A percentile compares a stretch with the other conserved stretches of the same genome.
These are phyloP conservation scores for Alternaria consortialis DNA, from an alignment of 2,329 filamentous ascomycete genomes.

Conservation along the genomic window DNA sequence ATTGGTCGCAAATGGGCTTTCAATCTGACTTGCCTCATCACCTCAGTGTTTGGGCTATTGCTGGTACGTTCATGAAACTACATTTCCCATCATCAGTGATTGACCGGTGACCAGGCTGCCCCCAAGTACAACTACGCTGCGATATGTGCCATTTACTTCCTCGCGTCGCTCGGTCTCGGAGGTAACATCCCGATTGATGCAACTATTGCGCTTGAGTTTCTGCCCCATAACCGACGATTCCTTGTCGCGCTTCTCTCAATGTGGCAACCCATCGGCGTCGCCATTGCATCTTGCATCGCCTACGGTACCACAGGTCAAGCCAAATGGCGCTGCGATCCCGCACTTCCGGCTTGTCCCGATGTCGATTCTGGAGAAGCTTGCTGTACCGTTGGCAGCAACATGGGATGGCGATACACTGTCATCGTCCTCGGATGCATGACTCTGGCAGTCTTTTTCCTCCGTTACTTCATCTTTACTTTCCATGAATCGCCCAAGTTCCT, in stretches of 20 bases:
- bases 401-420: conserved; percentile 45
- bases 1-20: conserved; percentile 43
- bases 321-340: conserved; percentile 39
- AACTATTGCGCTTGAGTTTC: conserved; percentile 38
- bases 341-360: conserved; percentile 26
- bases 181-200: conserved; percentile 44
- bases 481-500: conserved; percentile 43
- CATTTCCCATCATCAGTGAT: not conserved
- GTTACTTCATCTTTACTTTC: conserved; percentile 42
- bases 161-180: conserved; percentile 37
- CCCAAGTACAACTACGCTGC: conserved; percentile 43
- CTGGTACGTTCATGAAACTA: conserved; percentile 17
- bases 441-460: conserved; percentile 38
- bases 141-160: conserved; percentile 41
- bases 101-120: conserved; percentile 30
- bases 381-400: conserved; percentile 29
- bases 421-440: conserved; percentile 40
- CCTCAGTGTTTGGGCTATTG: conserved; percentile 36
- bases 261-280: conserved; percentile 43
- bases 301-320: conserved; percentile 35
- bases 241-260: conserved; percentile 42
- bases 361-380: conserved; percentile 8
- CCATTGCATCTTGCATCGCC: conserved; percentile 37
- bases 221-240: conserved; percentile 39
- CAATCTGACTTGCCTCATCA: conserved; percentile 41